Base-by-base conservation (phyloP, 306 rosid genomes). In the Trichosanthes truncata region DNA sequence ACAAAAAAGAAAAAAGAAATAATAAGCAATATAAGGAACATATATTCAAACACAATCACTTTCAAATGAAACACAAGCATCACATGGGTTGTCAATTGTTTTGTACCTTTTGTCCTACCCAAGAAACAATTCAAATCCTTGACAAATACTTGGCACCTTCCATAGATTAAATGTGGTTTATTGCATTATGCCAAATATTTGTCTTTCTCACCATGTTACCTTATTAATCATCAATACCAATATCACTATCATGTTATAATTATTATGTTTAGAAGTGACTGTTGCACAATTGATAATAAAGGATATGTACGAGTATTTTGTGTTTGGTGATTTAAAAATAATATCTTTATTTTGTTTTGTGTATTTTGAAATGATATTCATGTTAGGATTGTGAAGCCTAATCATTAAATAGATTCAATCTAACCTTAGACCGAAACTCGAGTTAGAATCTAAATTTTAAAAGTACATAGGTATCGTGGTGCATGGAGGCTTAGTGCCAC, bases 31-130 rank as follows among this genome's bases (percentile, higher is more conserved):
- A 41, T 20, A 48, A 18, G n/a, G 41, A 72, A 46, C 77, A 72
- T 71, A 23, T 5, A 12, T 25, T 46, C 35, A 72, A 72, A 29
- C 25, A 26, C 56, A 72, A 72, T 72, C 59, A 26, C 41, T 46
- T 72, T 48, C 77, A 72, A 46, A 72, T 72, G 77, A 72, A 72
- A 72, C 77, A 72, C 8, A 46, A 13, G 23, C 77, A 71, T 71
- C 76, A 71, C 77, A 72, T 72, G 77, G 77, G 59, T 46, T 72
- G 77, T 46, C 77, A 72, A 72, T 13, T 72, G 77, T 36, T 72
- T 72, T 46, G 41, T 48, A 17, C 40, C 59, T 72, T 46, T 25
- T 72, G 77, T 72, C 57, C 20, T 69, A 6, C 23, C 23, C 3
- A 5, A 33, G 71, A 43, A 63, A 63, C 43, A 33, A 31, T 31